phyloP scores from a whole-genome alignment of 495 filamentous ascomycete species.

The Talaromyces ruber region DNA sequence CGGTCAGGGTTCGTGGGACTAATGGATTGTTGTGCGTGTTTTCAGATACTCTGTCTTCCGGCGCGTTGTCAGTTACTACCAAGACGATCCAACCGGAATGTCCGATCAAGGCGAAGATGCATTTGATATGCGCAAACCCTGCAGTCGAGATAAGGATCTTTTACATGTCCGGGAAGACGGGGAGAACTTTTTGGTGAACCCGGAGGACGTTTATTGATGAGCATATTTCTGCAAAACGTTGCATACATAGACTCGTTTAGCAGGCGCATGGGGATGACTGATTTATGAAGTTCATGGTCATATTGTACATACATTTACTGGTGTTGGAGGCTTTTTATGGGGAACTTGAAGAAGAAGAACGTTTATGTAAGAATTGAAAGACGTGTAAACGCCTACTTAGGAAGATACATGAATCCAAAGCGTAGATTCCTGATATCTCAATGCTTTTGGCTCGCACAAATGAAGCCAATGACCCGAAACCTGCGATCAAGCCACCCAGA shows the following conservation, averaged over 20 bases:
- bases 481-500: not conserved
- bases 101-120: slow-evolving; percentile 67
- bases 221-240: not conserved
- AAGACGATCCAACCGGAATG: slow-evolving; percentile 57
- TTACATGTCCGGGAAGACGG: slow-evolving; percentile 77
- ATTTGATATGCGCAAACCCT: slow-evolving; percentile 92
- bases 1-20: too few species aligned
- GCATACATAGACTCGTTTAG: not conserved
- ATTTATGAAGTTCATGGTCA: slow-evolving; percentile 2
- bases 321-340: not conserved
- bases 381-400: not conserved
- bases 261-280: not conserved
- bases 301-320: not conserved
- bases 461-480: not conserved
- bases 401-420: not conserved
- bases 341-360: not conserved
- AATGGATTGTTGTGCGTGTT: too few species aligned
- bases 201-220: slow-evolving; percentile 72
- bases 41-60: slow-evolving; percentile 69
- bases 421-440: not conserved
- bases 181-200: slow-evolving; percentile 69
- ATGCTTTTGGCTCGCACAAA: not conserved
- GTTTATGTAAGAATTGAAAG: not conserved
- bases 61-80: slow-evolving; percentile 85
- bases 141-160: slow-evolving; percentile 69